phyloP scores from a whole-genome alignment of 164 flowering plant genomes.

The Magnolia changhungtana region DNA sequence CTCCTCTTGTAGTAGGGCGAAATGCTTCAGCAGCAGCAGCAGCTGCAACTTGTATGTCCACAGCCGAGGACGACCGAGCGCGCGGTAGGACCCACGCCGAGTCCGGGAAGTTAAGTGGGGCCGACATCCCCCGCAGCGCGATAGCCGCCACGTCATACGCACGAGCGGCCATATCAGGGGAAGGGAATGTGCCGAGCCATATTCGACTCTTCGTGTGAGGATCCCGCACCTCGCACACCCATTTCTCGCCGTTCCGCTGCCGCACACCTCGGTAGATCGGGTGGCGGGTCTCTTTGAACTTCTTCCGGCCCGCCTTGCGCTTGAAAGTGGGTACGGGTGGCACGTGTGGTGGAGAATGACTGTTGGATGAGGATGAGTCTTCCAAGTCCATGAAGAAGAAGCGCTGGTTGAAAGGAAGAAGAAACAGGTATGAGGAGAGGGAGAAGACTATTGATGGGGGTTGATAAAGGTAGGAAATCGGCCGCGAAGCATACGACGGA shows the following conservation, averaged over 20 bases:
- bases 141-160: slow-evolving; percentile 54
- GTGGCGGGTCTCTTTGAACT: slow-evolving; percentile 45
- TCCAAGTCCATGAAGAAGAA: slow-evolving; percentile 7
- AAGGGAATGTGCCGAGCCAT: slow-evolving; percentile 55
- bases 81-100: slow-evolving; percentile 23
- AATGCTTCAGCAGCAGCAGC: slow-evolving; percentile 27
- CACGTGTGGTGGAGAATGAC: slow-evolving; percentile 3
- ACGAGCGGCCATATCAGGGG: slow-evolving; percentile 54
- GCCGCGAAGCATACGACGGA: no score
- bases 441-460: not conserved
- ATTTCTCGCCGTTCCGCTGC: slow-evolving; percentile 29
- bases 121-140: slow-evolving; percentile 32
- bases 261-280: slow-evolving; percentile 44
- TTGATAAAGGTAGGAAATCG: not conserved
- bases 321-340: slow-evolving; percentile 11
- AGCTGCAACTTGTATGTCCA: slow-evolving; percentile 29
- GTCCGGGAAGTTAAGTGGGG: slow-evolving; percentile 40
- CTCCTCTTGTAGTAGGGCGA: not conserved
- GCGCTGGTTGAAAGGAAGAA: not conserved
- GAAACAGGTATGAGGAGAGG: not conserved
- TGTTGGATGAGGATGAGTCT: slow-evolving; percentile 4
- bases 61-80: slow-evolving; percentile 22
- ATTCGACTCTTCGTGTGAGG: slow-evolving; percentile 38
- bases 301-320: slow-evolving; percentile 35
- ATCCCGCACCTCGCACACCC: slow-evolving; percentile 53